These are phyloP conservation scores for Elaeis guineensis DNA, from an alignment of 176 grass and related monocot species.

Conservation along the genomic window DNA sequence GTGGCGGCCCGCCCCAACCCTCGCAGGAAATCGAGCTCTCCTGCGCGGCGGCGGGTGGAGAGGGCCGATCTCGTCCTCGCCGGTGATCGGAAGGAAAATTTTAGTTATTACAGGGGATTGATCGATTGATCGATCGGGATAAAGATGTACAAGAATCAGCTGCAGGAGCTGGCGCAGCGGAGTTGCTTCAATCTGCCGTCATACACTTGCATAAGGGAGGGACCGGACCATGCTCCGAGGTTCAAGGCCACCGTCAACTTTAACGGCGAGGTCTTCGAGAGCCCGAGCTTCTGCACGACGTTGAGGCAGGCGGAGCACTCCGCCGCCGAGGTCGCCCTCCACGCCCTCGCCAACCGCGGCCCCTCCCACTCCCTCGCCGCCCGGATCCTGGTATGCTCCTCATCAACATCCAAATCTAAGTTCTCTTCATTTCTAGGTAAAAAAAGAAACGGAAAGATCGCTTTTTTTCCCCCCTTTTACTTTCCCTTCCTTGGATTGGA, in stretches of 20 bases:
- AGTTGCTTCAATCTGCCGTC: constrained; percentile 99
- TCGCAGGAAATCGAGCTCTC: too few relatives aligned
- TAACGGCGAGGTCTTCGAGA: constrained; percentile 85
- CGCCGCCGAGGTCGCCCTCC: constrained; percentile 83
- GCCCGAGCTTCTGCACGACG: constrained; percentile 86
- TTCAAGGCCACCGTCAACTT: constrained; percentile 96
- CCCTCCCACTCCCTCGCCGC: constrained; percentile 90
- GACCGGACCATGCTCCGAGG: constrained; percentile 90
- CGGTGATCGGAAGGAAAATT: too few relatives aligned
- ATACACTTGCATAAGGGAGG: constrained; percentile 91
- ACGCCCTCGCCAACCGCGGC: constrained; percentile 65
- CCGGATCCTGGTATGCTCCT: constrained; percentile 64
- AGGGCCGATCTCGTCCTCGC: too few relatives aligned
- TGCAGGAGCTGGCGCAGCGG: constrained; percentile 98
- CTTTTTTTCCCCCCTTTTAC: too few relatives aligned
- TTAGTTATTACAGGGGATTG: too few relatives aligned
- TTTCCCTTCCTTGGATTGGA: too few relatives aligned
- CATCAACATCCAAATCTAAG: too few relatives aligned
- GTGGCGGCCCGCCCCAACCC: too few relatives aligned
- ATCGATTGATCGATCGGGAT: neutral
- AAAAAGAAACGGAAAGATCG: too few relatives aligned
- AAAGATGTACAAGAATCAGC: constrained; percentile 96
- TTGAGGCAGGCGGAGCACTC: constrained; percentile 98
- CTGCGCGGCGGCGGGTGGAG: too few relatives aligned
- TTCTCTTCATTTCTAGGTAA: too few relatives aligned